Evolutionary conservation across 1,139 yeast genomes (phyloP).

Genomic region (Pneumocystis jirovecii): DNA sequence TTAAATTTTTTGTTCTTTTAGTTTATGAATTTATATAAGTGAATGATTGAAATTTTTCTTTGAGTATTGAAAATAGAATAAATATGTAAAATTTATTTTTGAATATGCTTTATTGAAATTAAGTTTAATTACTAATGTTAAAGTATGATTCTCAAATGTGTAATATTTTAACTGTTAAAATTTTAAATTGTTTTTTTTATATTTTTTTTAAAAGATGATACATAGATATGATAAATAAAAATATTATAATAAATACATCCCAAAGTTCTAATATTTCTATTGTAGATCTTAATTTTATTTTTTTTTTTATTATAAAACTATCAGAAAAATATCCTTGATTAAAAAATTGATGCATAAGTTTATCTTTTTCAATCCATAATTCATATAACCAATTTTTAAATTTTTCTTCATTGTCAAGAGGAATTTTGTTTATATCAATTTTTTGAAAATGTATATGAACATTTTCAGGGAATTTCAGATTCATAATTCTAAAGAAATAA

Average conservation of each 20-base stretch:
- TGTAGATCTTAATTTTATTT: slow-evolving; percentile 5
- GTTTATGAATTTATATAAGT: background rate
- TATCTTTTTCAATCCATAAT: slow-evolving; percentile 72
- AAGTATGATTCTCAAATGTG: background rate
- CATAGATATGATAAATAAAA: slow-evolving; percentile 10
- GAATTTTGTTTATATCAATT: slow-evolving; percentile 46
- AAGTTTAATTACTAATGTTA: background rate
- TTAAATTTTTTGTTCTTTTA: too few relatives aligned
- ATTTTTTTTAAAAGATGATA: background rate
- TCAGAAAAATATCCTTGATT: slow-evolving; percentile 40
- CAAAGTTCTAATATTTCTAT: slow-evolving; percentile 11
- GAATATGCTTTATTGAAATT: background rate
- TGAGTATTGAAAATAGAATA: background rate
- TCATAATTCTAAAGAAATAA: slow-evolving; percentile 19
- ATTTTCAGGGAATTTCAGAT: slow-evolving; percentile 54
- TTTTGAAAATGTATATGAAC: slow-evolving; percentile 53
- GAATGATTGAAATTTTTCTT: background rate
- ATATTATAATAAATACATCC: slow-evolving; percentile 9
- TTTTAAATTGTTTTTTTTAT: background rate
- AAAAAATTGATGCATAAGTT: slow-evolving; percentile 45
- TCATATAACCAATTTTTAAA: slow-evolving; percentile 66
- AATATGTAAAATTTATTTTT: too few relatives aligned
- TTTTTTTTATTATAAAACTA: slow-evolving; percentile 13
- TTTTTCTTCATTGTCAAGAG: slow-evolving; percentile 38
- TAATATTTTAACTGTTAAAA: background rate